Conservation (phyloP, 345 rosid genomes). For the Salix brachista region DNA sequence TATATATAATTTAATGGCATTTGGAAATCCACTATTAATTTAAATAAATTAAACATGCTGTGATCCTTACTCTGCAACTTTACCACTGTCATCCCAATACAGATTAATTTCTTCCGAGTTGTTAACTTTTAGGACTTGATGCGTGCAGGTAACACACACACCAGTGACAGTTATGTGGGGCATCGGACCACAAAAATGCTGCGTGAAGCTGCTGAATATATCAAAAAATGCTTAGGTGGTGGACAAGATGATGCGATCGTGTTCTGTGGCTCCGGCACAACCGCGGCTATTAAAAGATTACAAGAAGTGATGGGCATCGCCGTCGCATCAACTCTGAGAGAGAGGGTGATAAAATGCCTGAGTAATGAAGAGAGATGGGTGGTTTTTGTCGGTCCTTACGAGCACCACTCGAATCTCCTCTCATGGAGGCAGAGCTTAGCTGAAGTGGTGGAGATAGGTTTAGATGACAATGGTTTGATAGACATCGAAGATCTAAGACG, state of each 20-base stretch:
- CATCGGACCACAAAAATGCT: constrained; percentile 46
- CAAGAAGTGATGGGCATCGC: constrained; percentile 59
- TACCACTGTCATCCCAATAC: too few species aligned
- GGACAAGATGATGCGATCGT: constrained; percentile 39
- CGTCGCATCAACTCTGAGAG: constrained; percentile 44
- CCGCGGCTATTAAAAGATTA: constrained; percentile 51
- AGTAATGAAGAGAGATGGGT: constrained; percentile 47
- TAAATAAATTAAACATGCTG: too few species aligned
- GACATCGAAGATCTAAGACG: constrained; percentile 31
- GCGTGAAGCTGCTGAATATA: constrained; percentile 40
- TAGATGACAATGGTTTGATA: constrained; percentile 32
- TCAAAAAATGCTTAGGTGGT: constrained; percentile 52
- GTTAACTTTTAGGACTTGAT: neutral
- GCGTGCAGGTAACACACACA: constrained; percentile 51
- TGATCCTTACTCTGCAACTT: too few species aligned
- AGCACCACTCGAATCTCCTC: constrained; percentile 65
- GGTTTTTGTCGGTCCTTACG: constrained; percentile 57
- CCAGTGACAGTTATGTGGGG: constrained; percentile 53
- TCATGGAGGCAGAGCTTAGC: constrained; percentile 65
- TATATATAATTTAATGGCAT: too few species aligned
- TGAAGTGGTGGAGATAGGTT: constrained; percentile 50
- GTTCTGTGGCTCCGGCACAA: constrained; percentile 56
- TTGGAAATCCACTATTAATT: too few species aligned
- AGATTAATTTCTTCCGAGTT: neutral
- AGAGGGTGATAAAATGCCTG: constrained; percentile 28